Evolutionary conservation across 2,329 filamentous ascomycete genomes (phyloP), one percentile per base, ranked within the genome.

Genomic region (Claviceps sorghi): DNA sequence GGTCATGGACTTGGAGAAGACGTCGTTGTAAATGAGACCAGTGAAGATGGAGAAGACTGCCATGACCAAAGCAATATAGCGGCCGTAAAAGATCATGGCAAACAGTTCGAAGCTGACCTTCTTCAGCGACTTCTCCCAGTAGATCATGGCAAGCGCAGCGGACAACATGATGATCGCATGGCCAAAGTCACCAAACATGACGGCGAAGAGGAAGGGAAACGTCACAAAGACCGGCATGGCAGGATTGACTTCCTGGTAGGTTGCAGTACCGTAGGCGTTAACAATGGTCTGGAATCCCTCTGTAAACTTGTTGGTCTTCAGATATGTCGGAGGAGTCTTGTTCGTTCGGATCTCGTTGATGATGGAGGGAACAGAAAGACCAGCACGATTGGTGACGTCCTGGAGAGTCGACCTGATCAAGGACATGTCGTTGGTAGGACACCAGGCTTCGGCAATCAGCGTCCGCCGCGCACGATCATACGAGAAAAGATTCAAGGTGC

Each of bases 101-200:
- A 96, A 95, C 21, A 98, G 76, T 69, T 98, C 94, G 64, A 97
- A 94, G 0, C 73, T 76, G 53, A 96, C 84, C 74, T 98, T 98
- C 68, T 91, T 89, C 38, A 98, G 75, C 54, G 85, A 83, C 72
- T 88, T 90, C 71, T 98, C 93, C 77, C 84, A 97, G 72, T 95
- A 88, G 60, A 98, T 97, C 89, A 98, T 95, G 53, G 89, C 88
- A 52, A 82, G 64, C 15, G 93, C 87, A 53, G 88, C 86, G 52
- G 80, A 66, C 44, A 91, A 77, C 86, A 98, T 95, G 67, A 98
- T 86, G 58, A 84, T 69, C 58, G 91, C 93, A 64, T 98, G 93
- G 50, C 93, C 94, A 54, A 95, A 84, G 69, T 98, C 93, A 75
- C 93, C 94, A 65, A 98, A 98, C 93, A 98, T 98, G 79, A 98